Evolutionary conservation across 2,329 filamentous ascomycete genomes (phyloP), one percentile per base, ranked within the genome.

Genomic region (Sporothrix luriei): DNA sequence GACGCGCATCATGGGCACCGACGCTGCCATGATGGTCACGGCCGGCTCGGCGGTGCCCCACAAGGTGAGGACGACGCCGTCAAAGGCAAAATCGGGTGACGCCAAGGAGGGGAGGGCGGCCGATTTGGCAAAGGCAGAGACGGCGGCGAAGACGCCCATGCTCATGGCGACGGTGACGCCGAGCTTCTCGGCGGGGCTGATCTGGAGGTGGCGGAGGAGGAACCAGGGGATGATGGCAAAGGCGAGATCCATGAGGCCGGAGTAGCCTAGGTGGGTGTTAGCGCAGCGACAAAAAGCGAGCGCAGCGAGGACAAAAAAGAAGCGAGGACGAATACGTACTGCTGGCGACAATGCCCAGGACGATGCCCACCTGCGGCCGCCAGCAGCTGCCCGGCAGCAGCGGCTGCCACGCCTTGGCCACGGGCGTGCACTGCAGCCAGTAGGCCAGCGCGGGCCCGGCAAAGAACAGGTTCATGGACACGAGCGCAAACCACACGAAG

Each of bases 121-220:
- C 26, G 52, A 33, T 19, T 55, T 55, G 38, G 61, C 26, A 29
- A 72, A 72, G 7, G 69, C 69, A 2, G 51, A 62, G 19, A 66
- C 46, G 43, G 71, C 71, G 14, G 71, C 71, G 24, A 80, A 74
- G 2, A 80, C 43, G 6, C 78, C 78, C 69, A 79, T 76, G 67
- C 77, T 78, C 78, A 79, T 79, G 66, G 77, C 77, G 3, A 76
- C 65, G 19, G 77, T 76, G 10, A 78, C 76, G 5, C 78, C 77
- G 7, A 79, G 66, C 68, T 77, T 77, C 49, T 80, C 78, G 54
- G 75, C 73, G 49, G 71, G 74, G 61, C 73, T 76, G 75, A 79
- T 78, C n/a, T 77, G 73, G 57, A 78, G 74, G 0, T 74, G 71
- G 72, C 77, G 74, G 9, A 80, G 73, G 4, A 79, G 70, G 21